These are phyloP conservation scores for Dryadomyces quercus-mongolicae DNA, from an alignment of 2,329 filamentous ascomycete genomes.

Conservation along the genomic window DNA sequence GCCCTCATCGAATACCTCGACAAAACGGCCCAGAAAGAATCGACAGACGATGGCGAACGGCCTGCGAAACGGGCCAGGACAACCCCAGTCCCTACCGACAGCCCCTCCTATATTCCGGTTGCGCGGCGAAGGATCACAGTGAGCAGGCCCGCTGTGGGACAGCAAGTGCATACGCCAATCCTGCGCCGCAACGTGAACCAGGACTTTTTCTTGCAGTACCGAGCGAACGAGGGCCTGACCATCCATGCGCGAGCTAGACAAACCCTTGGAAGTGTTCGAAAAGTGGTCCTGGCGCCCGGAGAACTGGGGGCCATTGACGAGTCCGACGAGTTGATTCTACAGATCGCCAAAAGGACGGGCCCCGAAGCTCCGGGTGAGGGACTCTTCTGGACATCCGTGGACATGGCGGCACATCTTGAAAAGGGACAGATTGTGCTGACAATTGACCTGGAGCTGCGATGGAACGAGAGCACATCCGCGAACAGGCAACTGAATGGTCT, in stretches of 20 bases:
- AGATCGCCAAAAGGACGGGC: background rate
- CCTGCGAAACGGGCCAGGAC: conserved; percentile 10
- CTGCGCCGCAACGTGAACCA: background rate
- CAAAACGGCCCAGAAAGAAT: background rate
- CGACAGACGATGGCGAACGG: background rate
- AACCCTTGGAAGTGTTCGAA: background rate
- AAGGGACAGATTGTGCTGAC: background rate
- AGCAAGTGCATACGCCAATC: background rate
- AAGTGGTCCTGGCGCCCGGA: background rate
- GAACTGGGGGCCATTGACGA: background rate
- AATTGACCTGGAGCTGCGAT: conserved; percentile 16
- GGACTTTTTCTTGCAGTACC: background rate
- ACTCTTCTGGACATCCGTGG: conserved; percentile 8
- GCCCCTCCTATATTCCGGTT: conserved; percentile 8
- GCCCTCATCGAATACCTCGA: background rate
- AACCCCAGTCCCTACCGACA: background rate
- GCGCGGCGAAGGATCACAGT: conserved; percentile 6
- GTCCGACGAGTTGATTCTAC: background rate
- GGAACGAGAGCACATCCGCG: conserved; percentile 17
- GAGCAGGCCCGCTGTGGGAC: background rate
- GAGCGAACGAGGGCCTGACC: background rate
- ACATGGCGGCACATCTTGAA: conserved; percentile 2
- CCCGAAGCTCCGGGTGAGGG: background rate
- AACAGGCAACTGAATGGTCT: background rate
- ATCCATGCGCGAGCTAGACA: background rate